phyloP scores from a whole-genome alignment of 495 filamentous ascomycete species.

The Diplogelasinospora grovesii region DNA sequence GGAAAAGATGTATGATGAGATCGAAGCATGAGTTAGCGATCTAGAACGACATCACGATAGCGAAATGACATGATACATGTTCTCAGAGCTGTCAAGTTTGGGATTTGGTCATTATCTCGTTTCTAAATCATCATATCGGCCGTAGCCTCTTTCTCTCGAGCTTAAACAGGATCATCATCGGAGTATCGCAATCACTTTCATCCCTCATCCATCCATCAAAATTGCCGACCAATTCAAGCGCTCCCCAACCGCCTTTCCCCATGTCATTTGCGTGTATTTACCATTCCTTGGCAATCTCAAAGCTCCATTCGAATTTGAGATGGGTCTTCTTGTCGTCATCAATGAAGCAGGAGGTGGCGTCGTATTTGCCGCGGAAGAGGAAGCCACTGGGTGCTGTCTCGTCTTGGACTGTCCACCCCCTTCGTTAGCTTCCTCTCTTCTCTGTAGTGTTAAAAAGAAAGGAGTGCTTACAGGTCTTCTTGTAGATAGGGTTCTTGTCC shows the following conservation, averaged over 20 bases:
- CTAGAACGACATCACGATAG: too few relatives aligned
- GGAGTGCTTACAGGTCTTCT: constrained; percentile 74
- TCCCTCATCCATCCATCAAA: background rate
- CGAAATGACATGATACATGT: too few relatives aligned
- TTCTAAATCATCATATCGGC: background rate
- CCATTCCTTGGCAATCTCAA: constrained; percentile 95
- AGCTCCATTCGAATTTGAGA: constrained; percentile 85
- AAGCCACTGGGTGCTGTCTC: constrained; percentile 89
- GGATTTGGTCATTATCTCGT: too few relatives aligned
- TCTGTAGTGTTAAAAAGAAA: too few relatives aligned
- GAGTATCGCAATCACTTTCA: too few relatives aligned
- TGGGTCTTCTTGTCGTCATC: constrained; percentile 88
- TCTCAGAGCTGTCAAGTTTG: too few relatives aligned
- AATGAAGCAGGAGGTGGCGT: constrained; percentile 76
- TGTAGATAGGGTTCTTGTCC: constrained; percentile 69
- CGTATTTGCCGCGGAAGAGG: constrained; percentile 79
- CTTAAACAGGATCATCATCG: too few relatives aligned
- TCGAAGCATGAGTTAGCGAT: too few relatives aligned
- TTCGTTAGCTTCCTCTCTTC: background rate
- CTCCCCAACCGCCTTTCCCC: background rate
- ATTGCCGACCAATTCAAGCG: background rate
- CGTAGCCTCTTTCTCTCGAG: constrained; percentile 1
- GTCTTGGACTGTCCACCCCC: constrained; percentile 65
- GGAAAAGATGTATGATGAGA: too few relatives aligned
- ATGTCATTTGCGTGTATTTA: constrained; percentile 26